phyloP scores from a whole-genome alignment of 768 basidiomycete species.

The Cystobasidium onofrii region DNA sequence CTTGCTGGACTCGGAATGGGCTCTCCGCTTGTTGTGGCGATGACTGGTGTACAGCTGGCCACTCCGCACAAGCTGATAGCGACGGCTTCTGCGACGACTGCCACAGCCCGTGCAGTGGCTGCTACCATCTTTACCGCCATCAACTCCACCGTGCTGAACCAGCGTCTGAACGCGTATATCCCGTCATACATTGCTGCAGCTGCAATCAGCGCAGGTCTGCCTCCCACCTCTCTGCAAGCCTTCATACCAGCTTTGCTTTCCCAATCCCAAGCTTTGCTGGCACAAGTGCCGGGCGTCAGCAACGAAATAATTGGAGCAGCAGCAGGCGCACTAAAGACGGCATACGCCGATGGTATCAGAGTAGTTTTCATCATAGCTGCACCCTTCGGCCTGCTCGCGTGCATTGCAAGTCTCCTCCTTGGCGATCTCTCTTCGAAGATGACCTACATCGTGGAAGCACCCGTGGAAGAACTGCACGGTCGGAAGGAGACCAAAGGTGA shows the following conservation, averaged over 20 bases:
- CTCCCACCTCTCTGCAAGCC: not conserved
- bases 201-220: constrained; percentile 6
- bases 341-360: not conserved
- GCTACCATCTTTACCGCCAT: not conserved
- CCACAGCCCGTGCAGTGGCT: not conserved
- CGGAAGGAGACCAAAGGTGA: too few relatives aligned
- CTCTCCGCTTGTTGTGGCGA: not conserved
- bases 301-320: constrained; percentile 2
- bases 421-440: not conserved
- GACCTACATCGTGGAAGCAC: not conserved
- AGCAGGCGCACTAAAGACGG: not conserved
- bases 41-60: not conserved
- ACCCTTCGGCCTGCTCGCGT: not conserved
- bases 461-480: too few relatives aligned
- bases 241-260: constrained; percentile 1
- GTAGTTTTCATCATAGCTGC: not conserved
- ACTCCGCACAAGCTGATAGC: constrained; percentile 2
- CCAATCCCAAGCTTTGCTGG: not conserved
- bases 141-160: not conserved
- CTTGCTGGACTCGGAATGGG: not conserved
- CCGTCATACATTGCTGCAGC: constrained; percentile 1
- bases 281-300: not conserved
- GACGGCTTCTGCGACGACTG: not conserved
- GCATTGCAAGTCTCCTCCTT: not conserved
- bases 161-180: not conserved